phyloP scores from a whole-genome alignment of 2,329 filamentous ascomycete species.

The Paramyrothecium sp. region DNA sequence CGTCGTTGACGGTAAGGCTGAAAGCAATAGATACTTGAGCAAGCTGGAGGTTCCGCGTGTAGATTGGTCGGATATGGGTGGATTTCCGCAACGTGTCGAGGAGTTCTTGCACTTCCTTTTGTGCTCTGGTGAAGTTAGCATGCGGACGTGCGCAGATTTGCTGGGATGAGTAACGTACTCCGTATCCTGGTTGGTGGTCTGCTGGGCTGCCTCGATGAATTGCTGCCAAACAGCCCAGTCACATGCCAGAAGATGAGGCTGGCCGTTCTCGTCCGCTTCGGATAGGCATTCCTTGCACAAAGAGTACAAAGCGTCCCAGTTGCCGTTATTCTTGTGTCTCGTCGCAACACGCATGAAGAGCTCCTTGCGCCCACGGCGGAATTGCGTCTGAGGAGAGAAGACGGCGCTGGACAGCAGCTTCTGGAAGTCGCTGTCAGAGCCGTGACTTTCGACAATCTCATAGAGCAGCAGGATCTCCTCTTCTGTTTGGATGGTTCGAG shows the following conservation, averaged over 20 bases:
- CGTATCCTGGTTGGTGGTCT: constrained; percentile 25
- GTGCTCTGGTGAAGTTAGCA: neutral
- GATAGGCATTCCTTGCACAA: constrained; percentile 44
- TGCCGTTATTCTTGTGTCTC: constrained; percentile 32
- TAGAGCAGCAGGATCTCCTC: constrained; percentile 52
- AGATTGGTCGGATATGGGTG: constrained; percentile 32
- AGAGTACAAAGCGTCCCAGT: constrained; percentile 42
- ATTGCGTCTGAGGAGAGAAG: constrained; percentile 41
- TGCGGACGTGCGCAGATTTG: neutral
- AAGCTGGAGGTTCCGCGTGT: constrained; percentile 35
- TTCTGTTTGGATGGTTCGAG: constrained; percentile 39
- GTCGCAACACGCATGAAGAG: constrained; percentile 39
- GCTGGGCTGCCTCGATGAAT: constrained; percentile 35
- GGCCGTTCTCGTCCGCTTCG: constrained; percentile 31
- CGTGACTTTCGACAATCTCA: constrained; percentile 42
- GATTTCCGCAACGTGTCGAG: constrained; percentile 27
- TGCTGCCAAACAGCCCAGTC: constrained; percentile 41
- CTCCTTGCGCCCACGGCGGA: constrained; percentile 46
- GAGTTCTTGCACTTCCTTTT: constrained; percentile 22
- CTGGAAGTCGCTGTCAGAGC: constrained; percentile 37
- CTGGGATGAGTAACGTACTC: constrained; percentile 24
- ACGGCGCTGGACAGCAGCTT: constrained; percentile 35
- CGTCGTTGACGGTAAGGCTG: constrained; percentile 25
- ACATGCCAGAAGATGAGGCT: constrained; percentile 41
- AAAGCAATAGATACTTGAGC: constrained; percentile 37